A percentile compares a stretch with the other conserved stretches of the same genome.
Evolutionary conservation across 176 grass and related monocot species (phyloP).

Genomic region (Poa pratensis): DNA sequence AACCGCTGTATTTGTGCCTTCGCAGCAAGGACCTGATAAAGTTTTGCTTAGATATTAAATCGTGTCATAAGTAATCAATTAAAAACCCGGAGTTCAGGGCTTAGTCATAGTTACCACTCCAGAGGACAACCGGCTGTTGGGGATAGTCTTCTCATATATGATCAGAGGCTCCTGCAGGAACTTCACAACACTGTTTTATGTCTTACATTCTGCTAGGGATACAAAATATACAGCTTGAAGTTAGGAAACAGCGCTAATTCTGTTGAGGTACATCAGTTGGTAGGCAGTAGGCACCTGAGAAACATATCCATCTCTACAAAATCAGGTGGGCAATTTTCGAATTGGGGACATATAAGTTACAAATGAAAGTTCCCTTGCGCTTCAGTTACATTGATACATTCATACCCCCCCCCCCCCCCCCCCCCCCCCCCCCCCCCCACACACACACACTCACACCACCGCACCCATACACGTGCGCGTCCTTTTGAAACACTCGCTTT

Average conservation of each 20-base stretch:
- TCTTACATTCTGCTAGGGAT: neutral
- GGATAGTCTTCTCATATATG: constrained; percentile 12
- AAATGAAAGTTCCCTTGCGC: constrained; percentile 4
- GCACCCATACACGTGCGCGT: neutral
- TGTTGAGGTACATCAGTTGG: neutral
- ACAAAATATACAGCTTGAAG: constrained; percentile 15
- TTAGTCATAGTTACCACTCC: constrained; percentile 1
- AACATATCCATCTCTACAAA: constrained; percentile 24
- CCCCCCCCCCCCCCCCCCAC: too few species aligned
- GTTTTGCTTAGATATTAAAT: neutral
- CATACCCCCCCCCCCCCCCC: too few species aligned
- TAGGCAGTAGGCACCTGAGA: constrained; percentile 28
- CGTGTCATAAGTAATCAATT: constrained; percentile 8
- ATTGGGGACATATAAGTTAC: neutral
- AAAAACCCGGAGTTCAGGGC: neutral
- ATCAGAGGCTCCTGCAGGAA: constrained; percentile 10
- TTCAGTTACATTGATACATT: neutral
- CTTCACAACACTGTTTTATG: neutral
- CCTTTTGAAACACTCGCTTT: neutral
- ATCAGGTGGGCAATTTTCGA: neutral
- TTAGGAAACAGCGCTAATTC: constrained; percentile 13
- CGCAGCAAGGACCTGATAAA: constrained; percentile 4
- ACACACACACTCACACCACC: constrained; percentile 12
- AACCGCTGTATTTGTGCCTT: neutral
- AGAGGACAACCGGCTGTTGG: neutral